A percentile compares a stretch with the other conserved stretches of the same genome.
Evolutionary conservation across 768 basidiomycete species (phyloP).

Genomic region (Pleurotus djamor): DNA sequence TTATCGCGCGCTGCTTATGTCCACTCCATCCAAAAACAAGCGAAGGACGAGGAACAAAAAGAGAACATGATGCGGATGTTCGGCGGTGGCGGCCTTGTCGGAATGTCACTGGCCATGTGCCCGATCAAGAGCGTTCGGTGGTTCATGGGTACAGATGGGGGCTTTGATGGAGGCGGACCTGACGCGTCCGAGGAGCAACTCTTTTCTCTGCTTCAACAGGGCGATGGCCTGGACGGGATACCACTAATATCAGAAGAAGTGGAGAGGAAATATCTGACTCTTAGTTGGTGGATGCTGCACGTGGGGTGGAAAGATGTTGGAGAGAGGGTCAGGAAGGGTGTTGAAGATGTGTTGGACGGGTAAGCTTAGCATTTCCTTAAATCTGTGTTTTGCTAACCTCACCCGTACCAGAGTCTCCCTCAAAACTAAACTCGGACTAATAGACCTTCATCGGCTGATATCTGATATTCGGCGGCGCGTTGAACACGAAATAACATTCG

Average conservation of each 20-base stretch:
- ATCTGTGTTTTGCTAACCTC: background rate
- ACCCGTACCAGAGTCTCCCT: conserved; percentile 64
- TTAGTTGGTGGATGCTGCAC: conserved; percentile 92
- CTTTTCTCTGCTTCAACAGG: background rate
- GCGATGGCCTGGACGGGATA: background rate
- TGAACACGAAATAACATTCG: conserved; percentile 67
- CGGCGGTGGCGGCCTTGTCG: background rate
- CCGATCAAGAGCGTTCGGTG: conserved; percentile 23
- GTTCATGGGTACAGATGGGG: conserved; percentile 19
- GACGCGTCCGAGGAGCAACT: conserved; percentile 15
- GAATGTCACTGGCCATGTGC: conserved; percentile 28
- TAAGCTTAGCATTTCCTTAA: conserved; percentile 30
- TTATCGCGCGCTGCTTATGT: conserved; percentile 84
- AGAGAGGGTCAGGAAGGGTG: conserved; percentile 67
- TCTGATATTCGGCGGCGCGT: conserved; percentile 74
- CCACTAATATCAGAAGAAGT: conserved; percentile 46
- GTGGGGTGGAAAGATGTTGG: conserved; percentile 89
- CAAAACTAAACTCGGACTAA: conserved; percentile 68
- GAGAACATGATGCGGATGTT: conserved; percentile 35
- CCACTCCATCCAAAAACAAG: conserved; percentile 57
- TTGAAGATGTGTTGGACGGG: conserved; percentile 85
- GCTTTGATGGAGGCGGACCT: conserved; percentile 16
- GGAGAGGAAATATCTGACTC: conserved; percentile 78
- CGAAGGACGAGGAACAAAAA: conserved; percentile 56
- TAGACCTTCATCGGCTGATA: conserved; percentile 69